A percentile compares a stretch with the other conserved stretches of the same genome.
Conservation (phyloP, 2,329 filamentous ascomycete genomes). For the Calonectria naviculata region DNA sequence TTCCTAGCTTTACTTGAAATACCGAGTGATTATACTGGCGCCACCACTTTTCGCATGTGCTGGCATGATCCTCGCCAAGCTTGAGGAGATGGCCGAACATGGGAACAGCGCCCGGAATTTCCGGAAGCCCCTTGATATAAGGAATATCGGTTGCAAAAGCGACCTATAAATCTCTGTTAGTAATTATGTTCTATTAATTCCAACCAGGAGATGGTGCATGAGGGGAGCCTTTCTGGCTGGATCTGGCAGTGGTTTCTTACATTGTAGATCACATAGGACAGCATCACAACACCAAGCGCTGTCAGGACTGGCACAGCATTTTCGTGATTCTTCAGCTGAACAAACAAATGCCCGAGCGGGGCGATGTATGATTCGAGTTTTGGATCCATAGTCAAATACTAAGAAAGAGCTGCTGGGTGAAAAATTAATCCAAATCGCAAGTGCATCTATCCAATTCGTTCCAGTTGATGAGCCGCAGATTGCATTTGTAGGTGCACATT, state of each 20-base stretch:
- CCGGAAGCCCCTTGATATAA: constrained; percentile 58
- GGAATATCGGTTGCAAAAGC: constrained; percentile 57
- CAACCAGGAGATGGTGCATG: too few species aligned
- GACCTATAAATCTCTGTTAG: constrained; percentile 18
- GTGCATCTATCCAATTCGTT: background rate
- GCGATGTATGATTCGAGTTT: background rate
- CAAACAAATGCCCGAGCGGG: background rate
- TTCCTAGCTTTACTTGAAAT: constrained; percentile 58
- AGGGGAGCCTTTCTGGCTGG: too few species aligned
- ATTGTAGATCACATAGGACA: constrained; percentile 1
- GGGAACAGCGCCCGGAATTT: constrained; percentile 62
- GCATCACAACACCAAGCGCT: background rate
- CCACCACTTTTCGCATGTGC: constrained; percentile 62
- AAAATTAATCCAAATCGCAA: too few species aligned
- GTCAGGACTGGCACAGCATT: background rate
- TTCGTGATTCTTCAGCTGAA: background rate
- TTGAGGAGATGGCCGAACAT: constrained; percentile 61
- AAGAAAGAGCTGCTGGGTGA: background rate
- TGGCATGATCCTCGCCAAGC: constrained; percentile 65
- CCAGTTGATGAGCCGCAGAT: background rate
- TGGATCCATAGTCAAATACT: background rate
- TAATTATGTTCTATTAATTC: background rate
- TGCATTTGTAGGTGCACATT: background rate
- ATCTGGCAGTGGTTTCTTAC: background rate
- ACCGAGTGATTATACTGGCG: constrained; percentile 53